These are phyloP conservation scores for Eimeria tenella DNA, from an alignment of 169 alveolate genomes.

Conservation along the genomic window DNA sequence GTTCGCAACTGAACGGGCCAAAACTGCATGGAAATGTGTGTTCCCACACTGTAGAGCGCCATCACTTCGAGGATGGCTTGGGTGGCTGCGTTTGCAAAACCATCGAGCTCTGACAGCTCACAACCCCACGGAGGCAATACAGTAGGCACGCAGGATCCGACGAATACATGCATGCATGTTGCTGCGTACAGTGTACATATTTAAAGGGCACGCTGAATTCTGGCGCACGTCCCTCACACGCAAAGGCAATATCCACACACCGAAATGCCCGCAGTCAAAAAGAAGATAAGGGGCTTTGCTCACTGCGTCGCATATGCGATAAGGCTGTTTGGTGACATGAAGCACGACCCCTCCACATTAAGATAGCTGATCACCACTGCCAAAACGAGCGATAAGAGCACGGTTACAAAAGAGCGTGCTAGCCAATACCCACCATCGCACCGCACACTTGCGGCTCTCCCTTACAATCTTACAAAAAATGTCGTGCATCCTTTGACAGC, in stretches of 20 bases:
- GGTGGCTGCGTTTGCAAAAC: conserved; percentile 34
- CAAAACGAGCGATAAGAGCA: conserved; percentile 26
- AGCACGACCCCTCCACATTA: not conserved
- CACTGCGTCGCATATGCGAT: conserved; percentile 51
- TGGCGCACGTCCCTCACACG: not conserved
- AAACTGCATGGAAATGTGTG: not conserved
- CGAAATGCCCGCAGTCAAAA: conserved; percentile 44
- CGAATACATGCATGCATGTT: not conserved
- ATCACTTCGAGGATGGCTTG: not conserved
- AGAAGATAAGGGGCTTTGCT: not conserved
- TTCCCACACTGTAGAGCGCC: not conserved
- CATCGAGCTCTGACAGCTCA: not conserved
- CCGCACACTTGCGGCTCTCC: conserved; percentile 57
- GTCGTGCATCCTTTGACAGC: not conserved
- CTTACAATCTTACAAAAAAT: conserved; percentile 27
- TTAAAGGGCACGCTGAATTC: not conserved
- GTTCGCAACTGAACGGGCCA: conserved; percentile 14
- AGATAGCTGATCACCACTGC: conserved; percentile 32
- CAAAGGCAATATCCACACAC: conserved; percentile 21
- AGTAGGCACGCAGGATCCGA: not conserved
- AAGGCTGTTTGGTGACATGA: conserved; percentile 1
- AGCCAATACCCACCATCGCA: conserved; percentile 55
- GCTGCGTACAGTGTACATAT: not conserved
- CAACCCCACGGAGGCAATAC: not conserved
- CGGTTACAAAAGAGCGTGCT: conserved; percentile 27